Conservation (phyloP, 495 filamentous ascomycete species). For the Annulohypoxylon nitens region DNA sequence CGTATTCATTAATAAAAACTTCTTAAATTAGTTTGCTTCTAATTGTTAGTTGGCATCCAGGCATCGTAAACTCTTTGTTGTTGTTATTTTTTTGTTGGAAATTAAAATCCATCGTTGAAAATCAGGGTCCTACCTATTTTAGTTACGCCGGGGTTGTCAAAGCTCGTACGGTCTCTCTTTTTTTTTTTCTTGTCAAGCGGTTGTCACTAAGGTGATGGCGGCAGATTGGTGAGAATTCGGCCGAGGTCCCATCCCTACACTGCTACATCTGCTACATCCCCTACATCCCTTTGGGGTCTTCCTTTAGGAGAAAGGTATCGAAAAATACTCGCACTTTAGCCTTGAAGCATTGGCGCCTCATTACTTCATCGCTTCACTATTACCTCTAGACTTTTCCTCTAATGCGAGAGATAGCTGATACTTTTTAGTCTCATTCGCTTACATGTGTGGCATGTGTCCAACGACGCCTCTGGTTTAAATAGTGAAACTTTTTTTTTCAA, state of each 20-base stretch:
- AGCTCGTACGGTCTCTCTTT: constrained; percentile 3
- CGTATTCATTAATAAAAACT: not conserved
- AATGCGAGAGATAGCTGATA: not conserved
- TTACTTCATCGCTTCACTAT: not conserved
- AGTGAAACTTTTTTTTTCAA: not conserved
- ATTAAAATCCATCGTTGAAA: constrained; percentile 24
- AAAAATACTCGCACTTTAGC: constrained; percentile 11
- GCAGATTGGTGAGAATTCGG: constrained; percentile 13
- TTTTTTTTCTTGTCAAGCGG: not conserved
- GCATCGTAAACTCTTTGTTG: not conserved
- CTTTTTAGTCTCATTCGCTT: not conserved
- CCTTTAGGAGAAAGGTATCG: not conserved
- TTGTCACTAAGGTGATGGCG: not conserved
- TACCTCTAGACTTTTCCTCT: constrained; percentile 10
- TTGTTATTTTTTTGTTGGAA: constrained; percentile 12
- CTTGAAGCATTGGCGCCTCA: not conserved
- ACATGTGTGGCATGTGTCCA: not conserved
- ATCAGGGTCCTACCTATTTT: constrained; percentile 44
- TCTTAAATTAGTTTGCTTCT: not conserved
- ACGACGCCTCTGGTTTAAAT: not conserved
- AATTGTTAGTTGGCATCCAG: not conserved
- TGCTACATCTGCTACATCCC: too few relatives aligned
- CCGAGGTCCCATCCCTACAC: constrained; percentile 12
- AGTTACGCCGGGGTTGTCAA: constrained; percentile 13
- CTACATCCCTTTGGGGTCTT: too few relatives aligned